Base-by-base conservation (phyloP, 2,329 filamentous ascomycete species). In the Colletotrichum sp. region DNA sequence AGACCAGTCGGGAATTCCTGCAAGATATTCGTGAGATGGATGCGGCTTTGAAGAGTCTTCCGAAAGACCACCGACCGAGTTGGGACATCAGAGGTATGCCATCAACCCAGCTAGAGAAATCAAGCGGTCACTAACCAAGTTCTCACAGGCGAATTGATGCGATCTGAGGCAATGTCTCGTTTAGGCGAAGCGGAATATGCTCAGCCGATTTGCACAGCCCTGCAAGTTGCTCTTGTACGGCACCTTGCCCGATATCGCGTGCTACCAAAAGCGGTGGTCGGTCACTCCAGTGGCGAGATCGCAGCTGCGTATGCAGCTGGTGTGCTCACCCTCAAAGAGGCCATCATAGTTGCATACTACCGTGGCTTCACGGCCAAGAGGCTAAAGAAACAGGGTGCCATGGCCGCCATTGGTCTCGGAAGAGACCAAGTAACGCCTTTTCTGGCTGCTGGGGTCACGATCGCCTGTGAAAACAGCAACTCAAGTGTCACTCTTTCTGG, bases 141-240 rank as follows among this genome's bases (percentile, higher is more conserved):
- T 5, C 10, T 13, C 3, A 2, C 4, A 73, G 71, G 43, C 12
- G 71, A 73, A 43, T 56, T 73, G 3, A 73, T 73, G 65, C 67
- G 56, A 28, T 48, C 65, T 12, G 71, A 64, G 8, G 34, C 65
- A 4, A 71, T 62, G 0, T 78, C 77, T 48, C 71, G 68, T 2
- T 68, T 82, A 12, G 69, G 77, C 8, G 75, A 80, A 24, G 73
- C 79, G 8, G 75, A 78, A 16, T 74, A 81, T 38, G 78, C 87
- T 0, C 90, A 91, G 76, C 87, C 90, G 1, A 78, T 90, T 1
- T 90, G 87, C 67, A 91, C 89, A 0, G 89, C 89, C 0, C 56
- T 92, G 1, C 90, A 92, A 76, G 82, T 92, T 3, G 89, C 82
- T 0, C 77, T 89, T 2, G 84, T 83, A 2, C 78, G 86, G 7